These are phyloP conservation scores for Thyridium curvatum DNA, from an alignment of 2,329 filamentous ascomycete genomes.

Conservation along the genomic window DNA sequence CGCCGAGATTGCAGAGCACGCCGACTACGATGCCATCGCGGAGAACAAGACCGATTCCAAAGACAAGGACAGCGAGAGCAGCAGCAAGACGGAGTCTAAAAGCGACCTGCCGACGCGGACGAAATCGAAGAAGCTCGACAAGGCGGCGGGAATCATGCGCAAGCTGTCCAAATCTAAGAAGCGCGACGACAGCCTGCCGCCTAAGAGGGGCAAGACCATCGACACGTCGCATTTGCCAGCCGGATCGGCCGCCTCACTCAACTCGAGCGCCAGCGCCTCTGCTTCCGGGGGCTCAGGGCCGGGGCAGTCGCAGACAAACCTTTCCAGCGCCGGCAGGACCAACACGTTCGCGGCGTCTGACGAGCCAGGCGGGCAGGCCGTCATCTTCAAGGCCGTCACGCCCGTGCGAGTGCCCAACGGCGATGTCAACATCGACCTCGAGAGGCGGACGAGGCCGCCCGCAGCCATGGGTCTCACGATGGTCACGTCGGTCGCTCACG, in stretches of 20 bases:
- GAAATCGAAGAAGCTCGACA: constrained; percentile 11
- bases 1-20: constrained; percentile 3
- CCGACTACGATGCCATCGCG: constrained; percentile 8
- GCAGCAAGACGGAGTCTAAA: constrained; percentile 12
- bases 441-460: constrained; percentile 73
- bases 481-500: constrained; percentile 87
- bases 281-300: not conserved
- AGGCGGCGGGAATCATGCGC: constrained; percentile 9
- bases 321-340: constrained; percentile 5
- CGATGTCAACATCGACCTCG: constrained; percentile 86
- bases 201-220: constrained; percentile 16
- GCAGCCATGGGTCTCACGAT: constrained; percentile 77
- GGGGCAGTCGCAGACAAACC: constrained; percentile 6
- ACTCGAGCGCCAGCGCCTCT: constrained; percentile 6
- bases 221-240: constrained; percentile 10
- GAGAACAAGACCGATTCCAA: constrained; percentile 2
- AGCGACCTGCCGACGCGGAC: constrained; percentile 10
- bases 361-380: constrained; percentile 60
- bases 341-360: constrained; percentile 5
- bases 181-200: not conserved
- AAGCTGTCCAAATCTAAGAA: constrained; percentile 14
- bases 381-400: constrained; percentile 68
- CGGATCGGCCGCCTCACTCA: constrained; percentile 1
- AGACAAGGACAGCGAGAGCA: constrained; percentile 7
- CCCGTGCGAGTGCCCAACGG: constrained; percentile 69